Base-by-base conservation (phyloP, 2,329 filamentous ascomycete genomes). In the Verruconis gallopava region DNA sequence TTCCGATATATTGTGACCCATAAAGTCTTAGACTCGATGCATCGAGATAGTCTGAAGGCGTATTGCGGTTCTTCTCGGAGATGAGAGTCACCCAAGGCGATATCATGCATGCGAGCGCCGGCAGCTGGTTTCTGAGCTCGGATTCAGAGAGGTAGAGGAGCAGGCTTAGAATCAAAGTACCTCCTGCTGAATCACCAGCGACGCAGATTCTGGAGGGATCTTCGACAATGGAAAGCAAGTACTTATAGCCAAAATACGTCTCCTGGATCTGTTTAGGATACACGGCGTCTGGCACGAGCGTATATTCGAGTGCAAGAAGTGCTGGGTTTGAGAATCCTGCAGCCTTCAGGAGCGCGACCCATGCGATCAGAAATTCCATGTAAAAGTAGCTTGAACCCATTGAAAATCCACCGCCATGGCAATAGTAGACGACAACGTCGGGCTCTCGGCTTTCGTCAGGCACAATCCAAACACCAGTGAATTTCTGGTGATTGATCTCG, bases 311-410 rank as follows among this genome's bases (percentile, higher is more conserved):
- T 1, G 80, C 76, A 53, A 91, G 85, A 3, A 91, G 71, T 17
- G 81, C 80, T 1, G 85, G 85, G 53, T 88, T 91, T 6, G 63
- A 57, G 56, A 81, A 89, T 1, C 80, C 81, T 14, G 68, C 64
- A 17, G 71, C 62, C 43, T 74, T 68, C 30, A 93, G 67, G 14
- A 85, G 62, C 34, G 69, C 66, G 11, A 83, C 64, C 79, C 80
- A 85, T 5, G 76, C 73, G 42, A 89, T 64, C 2, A 93, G 67
- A 50, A 89, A 91, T 53, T 93, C 85, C 25, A 88, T 72, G 57
- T 93, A 93, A 58, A 93, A 93, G 62, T 81, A 82, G 14, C 72
- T 68, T 11, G 81, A 85, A 3, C 85, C 85, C 78, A 93, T 83
- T 4, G 76, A 75, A 56, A 93, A 91, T 1, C 85, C 85, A 17